A percentile compares a stretch with the other conserved stretches of the same genome.
Conservation (phyloP, 176 grass and related monocot species). For the Melocanna baccifera region DNA sequence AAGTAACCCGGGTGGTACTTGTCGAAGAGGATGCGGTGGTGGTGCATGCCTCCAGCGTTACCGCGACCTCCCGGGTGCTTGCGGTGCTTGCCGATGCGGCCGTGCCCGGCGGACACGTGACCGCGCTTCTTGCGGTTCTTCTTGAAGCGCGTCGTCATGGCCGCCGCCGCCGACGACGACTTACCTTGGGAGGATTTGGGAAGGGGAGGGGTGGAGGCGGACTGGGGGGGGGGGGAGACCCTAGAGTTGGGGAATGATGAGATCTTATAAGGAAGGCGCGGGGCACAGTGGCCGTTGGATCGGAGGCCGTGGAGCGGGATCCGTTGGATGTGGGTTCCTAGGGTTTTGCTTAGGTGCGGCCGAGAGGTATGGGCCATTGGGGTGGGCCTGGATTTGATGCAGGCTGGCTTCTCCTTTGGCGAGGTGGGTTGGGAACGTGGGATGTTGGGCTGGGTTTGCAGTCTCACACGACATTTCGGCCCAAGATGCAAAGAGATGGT, state of each 20-base stretch:
- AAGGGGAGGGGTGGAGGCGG: not conserved
- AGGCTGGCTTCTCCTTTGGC: no score
- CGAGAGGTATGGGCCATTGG: not conserved
- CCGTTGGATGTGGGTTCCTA: conserved; percentile 24
- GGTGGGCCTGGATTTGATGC: not conserved
- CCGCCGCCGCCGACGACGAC: conserved; percentile 33
- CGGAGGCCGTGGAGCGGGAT: no score
- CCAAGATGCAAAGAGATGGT: not conserved
- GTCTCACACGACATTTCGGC: not conserved
- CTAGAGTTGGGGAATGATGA: conserved; percentile 6
- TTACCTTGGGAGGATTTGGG: conserved; percentile 14
- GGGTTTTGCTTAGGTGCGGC: conserved; percentile 13
- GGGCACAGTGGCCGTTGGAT: conserved; percentile 23
- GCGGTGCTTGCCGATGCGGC: conserved; percentile 89
- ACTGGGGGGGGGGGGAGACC: conserved; percentile 24
- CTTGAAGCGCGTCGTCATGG: conserved; percentile 85
- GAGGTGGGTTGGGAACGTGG: not conserved
- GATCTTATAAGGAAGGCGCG: not conserved
- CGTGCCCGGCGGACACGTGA: conserved; percentile 85
- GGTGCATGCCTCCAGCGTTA: conserved; percentile 96
- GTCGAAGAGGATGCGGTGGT: conserved; percentile 98
- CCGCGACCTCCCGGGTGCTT: conserved; percentile 90
- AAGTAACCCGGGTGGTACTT: conserved; percentile 92
- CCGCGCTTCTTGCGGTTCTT: conserved; percentile 97
- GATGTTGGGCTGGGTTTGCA: not conserved